Percentiles rank a stretch among this genome's conserved stretches.
Conservation (phyloP, 1,139 yeast genomes). For the Yueomyces sp. region DNA sequence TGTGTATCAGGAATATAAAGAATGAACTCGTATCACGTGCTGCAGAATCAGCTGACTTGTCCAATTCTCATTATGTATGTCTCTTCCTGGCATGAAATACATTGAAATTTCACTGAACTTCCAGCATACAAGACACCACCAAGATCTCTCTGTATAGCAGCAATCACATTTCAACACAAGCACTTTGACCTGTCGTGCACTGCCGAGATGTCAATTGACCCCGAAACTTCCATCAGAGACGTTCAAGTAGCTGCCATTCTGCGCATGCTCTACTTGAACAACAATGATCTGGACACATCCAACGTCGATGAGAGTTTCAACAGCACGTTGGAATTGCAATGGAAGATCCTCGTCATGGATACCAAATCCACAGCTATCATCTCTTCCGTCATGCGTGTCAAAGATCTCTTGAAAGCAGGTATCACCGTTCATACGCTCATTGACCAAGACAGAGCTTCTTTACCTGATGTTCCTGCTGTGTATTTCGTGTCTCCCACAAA, state of each 20-base stretch:
- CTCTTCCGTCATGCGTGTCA: conserved; percentile 81
- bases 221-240: conserved; percentile 11
- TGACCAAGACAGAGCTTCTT: conserved; percentile 54
- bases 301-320: conserved; percentile 36
- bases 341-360: conserved; percentile 92
- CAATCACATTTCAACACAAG: too few species aligned
- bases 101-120: too few species aligned
- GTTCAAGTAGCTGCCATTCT: conserved; percentile 34
- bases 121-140: too few species aligned
- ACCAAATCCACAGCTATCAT: conserved; percentile 68
- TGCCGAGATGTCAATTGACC: too few species aligned
- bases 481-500: conserved; percentile 83
- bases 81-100: too few species aligned
- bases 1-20: too few species aligned
- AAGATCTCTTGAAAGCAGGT: conserved; percentile 79
- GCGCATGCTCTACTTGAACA: conserved; percentile 74
- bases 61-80: too few species aligned
- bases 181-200: too few species aligned
- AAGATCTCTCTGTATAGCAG: too few species aligned
- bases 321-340: conserved; percentile 48
- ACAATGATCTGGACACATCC: conserved; percentile 32
- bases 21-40: too few species aligned
- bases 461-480: conserved; percentile 89
- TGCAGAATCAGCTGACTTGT: too few species aligned
- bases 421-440: conserved; percentile 79